Percentiles rank a stretch among this genome's conserved stretches.
Conservation (phyloP, 1,284 basidiomycete genomes). For the Mycena sp. region DNA sequence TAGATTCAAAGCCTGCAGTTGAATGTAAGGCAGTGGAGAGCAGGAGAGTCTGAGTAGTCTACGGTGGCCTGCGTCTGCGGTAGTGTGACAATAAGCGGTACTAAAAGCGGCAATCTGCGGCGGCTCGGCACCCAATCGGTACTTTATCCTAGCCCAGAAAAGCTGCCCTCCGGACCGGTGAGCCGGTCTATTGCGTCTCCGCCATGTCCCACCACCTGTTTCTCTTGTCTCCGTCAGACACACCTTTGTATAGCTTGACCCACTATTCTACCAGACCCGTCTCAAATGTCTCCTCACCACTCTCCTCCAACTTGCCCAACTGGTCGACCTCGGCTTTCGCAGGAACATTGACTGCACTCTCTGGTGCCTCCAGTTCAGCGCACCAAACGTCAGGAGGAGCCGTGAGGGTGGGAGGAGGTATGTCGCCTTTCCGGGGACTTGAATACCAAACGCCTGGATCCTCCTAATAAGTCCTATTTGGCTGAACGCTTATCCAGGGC, state of each 20-base stretch:
- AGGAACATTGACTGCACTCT: constrained; percentile 84
- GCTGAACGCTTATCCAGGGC: constrained; percentile 50
- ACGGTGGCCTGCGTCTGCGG: no score
- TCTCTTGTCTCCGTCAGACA: constrained; percentile 83
- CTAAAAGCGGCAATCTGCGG: no score
- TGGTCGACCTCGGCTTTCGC: constrained; percentile 90
- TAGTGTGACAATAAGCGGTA: no score
- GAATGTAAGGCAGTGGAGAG: no score
- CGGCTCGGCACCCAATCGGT: no score
- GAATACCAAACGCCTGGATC: no score
- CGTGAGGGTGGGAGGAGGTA: constrained; percentile 69
- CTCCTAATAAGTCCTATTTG: no score
- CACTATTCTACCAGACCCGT: constrained; percentile 81
- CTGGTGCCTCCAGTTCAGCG: constrained; percentile 79
- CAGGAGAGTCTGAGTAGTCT: no score
- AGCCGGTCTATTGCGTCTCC: no score
- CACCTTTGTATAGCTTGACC: constrained; percentile 81
- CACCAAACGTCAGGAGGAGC: constrained; percentile 72
- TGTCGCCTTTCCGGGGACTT: constrained; percentile 33
- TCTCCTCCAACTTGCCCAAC: constrained; percentile 82
- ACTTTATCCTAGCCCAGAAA: no score
- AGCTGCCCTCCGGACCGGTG: no score
- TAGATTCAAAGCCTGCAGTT: no score
- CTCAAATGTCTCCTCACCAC: constrained; percentile 65
- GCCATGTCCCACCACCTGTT: constrained; percentile 87